A percentile compares a stretch with the other conserved stretches of the same genome.
These are phyloP conservation scores for Rutstroemia sydowiana DNA, from an alignment of 2,329 filamentous ascomycete species.

Conservation along the genomic window DNA sequence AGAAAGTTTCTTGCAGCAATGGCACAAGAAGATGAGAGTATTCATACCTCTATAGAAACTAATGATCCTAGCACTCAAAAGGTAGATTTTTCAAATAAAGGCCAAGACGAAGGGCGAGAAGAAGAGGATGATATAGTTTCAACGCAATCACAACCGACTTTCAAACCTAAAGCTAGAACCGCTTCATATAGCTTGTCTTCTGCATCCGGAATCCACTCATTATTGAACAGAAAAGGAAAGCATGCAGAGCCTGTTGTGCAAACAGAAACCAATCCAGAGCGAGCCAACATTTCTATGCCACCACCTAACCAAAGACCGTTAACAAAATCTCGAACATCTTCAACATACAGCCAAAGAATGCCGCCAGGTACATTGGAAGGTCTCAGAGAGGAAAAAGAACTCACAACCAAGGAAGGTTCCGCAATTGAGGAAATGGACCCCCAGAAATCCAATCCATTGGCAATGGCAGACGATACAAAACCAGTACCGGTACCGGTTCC, in stretches of 20 bases:
- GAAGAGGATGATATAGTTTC: not conserved
- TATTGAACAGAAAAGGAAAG: conserved; percentile 43
- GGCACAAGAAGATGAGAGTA: conserved; percentile 9
- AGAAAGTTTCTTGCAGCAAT: no score
- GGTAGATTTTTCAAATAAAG: conserved; percentile 10
- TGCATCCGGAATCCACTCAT: conserved; percentile 32
- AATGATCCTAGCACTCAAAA: conserved; percentile 19
- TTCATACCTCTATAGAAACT: conserved; percentile 14
- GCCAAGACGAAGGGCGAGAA: conserved; percentile 3
- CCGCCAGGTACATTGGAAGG: conserved; percentile 34
- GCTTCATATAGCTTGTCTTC: conserved; percentile 38
- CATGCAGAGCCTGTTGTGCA: conserved; percentile 50
- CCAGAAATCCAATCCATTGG: conserved; percentile 37
- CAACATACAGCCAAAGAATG: conserved; percentile 29
- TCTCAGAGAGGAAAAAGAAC: conserved; percentile 29
- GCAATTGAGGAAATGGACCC: conserved; percentile 44
- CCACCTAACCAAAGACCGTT: conserved; percentile 41
- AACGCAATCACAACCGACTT: not conserved
- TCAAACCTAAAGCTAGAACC: not conserved
- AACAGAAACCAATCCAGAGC: conserved; percentile 48
- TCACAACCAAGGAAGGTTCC: conserved; percentile 33
- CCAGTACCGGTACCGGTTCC: conserved; percentile 34
- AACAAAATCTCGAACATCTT: conserved; percentile 31
- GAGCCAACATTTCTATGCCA: conserved; percentile 58
- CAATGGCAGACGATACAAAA: conserved; percentile 25